Percentiles rank a stretch among this genome's conserved stretches.
These are phyloP conservation scores for Butyriboletus appendiculatus DNA, from an alignment of 1,284 basidiomycete genomes.

Conservation along the genomic window DNA sequence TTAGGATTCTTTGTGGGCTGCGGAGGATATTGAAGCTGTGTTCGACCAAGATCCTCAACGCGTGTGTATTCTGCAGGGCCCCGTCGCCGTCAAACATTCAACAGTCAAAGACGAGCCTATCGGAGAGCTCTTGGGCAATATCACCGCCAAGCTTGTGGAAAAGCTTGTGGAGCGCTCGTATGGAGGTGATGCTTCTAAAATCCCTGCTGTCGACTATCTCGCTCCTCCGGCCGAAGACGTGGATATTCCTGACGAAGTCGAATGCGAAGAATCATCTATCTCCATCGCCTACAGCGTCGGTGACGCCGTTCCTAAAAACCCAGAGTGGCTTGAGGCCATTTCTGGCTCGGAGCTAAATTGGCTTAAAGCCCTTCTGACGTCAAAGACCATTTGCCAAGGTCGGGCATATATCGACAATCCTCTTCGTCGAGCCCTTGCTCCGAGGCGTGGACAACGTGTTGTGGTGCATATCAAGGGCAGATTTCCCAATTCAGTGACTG, in stretches of 20 bases:
- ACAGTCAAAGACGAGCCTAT: constrained; percentile 92
- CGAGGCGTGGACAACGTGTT: constrained; percentile 79
- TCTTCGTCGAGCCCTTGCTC: constrained; percentile 83
- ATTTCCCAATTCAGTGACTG: constrained; percentile 54
- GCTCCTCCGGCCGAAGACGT: constrained; percentile 51
- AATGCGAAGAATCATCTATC: constrained; percentile 45
- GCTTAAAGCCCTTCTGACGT: constrained; percentile 85
- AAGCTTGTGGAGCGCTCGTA: constrained; percentile 86
- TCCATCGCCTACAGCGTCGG: constrained; percentile 62
- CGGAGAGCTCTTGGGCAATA: constrained; percentile 87
- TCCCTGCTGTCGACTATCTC: constrained; percentile 90
- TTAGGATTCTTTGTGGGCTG: constrained; percentile 96
- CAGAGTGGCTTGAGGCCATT: constrained; percentile 84
- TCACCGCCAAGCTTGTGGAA: constrained; percentile 77
- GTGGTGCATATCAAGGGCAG: constrained; percentile 54
- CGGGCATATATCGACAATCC: constrained; percentile 87
- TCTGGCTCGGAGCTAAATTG: constrained; percentile 83
- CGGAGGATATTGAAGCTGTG: constrained; percentile 98
- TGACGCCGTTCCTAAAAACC: constrained; percentile 54
- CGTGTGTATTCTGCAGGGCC: constrained; percentile 97
- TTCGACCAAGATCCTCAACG: constrained; percentile 98
- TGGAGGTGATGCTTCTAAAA: constrained; percentile 71
- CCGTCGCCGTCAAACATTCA: constrained; percentile 90
- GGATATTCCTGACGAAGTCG: constrained; percentile 48
- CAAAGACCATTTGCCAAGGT: constrained; percentile 85